A percentile compares a stretch with the other conserved stretches of the same genome.
Conservation (phyloP, 495 filamentous ascomycete species). For the Neurospora intermedia region DNA sequence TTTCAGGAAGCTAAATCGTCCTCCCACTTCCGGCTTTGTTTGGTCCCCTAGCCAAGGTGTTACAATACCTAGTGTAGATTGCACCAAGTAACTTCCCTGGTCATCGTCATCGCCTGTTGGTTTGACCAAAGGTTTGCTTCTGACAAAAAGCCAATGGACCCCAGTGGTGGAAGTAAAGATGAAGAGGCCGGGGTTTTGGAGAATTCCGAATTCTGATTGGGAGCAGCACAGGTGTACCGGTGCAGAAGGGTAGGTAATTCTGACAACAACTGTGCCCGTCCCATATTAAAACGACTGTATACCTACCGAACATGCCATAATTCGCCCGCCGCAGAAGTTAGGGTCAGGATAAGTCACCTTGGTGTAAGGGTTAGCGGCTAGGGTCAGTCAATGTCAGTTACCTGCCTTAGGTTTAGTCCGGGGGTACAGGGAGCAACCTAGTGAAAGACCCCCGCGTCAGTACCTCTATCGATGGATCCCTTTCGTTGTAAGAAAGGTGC, state of each 20-base stretch:
- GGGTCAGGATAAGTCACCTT: neutral
- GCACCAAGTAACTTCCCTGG: neutral
- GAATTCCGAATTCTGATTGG: neutral
- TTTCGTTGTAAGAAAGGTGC: too few relatives aligned
- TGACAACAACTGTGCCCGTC: neutral
- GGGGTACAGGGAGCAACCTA: neutral
- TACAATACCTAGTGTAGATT: neutral
- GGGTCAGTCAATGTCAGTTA: too few relatives aligned
- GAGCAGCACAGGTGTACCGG: neutral
- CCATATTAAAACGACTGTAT: neutral
- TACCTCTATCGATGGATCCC: neutral
- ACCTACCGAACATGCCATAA: neutral
- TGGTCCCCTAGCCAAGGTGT: neutral
- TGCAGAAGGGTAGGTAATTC: too few relatives aligned
- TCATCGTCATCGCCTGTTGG: neutral
- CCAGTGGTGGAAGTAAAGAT: neutral
- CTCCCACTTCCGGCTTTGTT: neutral
- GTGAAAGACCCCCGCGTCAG: constrained; percentile 2
- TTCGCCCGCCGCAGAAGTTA: neutral
- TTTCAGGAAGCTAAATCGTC: neutral
- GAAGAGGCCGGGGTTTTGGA: neutral
- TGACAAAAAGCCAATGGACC: neutral
- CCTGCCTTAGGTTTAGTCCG: too few relatives aligned
- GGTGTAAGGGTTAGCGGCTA: too few relatives aligned
- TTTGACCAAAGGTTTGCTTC: neutral